These are phyloP conservation scores for Naganishia vaughanmartiniae DNA, from an alignment of 768 basidiomycete genomes.

Conservation along the genomic window DNA sequence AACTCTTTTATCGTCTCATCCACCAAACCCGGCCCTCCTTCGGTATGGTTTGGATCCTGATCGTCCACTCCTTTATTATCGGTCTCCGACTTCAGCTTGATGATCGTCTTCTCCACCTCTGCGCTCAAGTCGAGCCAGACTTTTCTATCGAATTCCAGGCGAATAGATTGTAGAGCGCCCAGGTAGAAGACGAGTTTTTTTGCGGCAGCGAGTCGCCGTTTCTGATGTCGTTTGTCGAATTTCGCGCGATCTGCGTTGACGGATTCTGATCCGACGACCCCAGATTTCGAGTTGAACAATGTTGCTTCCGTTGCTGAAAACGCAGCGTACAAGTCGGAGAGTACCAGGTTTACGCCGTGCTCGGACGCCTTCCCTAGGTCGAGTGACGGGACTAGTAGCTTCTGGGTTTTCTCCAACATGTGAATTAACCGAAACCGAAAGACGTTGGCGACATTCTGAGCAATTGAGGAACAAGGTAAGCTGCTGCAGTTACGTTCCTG, in stretches of 20 bases:
- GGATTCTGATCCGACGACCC: no score
- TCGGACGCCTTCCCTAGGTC: not conserved
- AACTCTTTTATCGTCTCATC: no score
- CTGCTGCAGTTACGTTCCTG: not conserved
- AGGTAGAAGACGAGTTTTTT: conserved; percentile 17
- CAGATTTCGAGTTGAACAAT: not conserved
- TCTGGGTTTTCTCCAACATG: not conserved
- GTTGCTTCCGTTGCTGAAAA: not conserved
- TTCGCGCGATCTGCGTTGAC: not conserved
- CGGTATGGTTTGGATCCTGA: not conserved
- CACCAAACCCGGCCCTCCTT: no score
- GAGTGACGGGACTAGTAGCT: not conserved
- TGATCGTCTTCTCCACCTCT: not conserved
- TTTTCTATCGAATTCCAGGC: not conserved
- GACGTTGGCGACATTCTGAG: not conserved
- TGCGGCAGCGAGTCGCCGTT: not conserved
- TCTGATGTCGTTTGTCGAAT: not conserved
- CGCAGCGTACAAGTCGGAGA: not conserved
- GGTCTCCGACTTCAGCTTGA: not conserved
- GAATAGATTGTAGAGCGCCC: conserved; percentile 4
- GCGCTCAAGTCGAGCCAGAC: not conserved
- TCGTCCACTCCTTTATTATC: not conserved
- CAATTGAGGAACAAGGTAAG: not conserved
- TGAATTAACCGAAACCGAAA: not conserved
- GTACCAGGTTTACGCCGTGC: not conserved